Evolutionary conservation across 306 rosid genomes (phyloP).

Genomic region (Comarum palustre): DNA sequence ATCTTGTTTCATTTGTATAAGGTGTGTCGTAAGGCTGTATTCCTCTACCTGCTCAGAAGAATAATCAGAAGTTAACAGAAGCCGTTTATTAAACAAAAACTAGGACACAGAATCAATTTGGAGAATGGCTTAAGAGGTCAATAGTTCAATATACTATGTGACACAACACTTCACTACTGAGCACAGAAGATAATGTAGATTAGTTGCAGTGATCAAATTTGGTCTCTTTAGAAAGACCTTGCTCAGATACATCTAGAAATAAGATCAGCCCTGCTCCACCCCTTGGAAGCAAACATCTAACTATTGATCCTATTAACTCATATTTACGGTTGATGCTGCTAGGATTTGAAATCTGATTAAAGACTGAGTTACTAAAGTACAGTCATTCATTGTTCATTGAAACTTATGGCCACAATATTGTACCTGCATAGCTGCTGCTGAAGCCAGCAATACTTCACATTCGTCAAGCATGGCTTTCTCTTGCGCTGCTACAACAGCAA

Average conservation of each 20-base stretch:
- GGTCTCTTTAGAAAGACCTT: too few relatives aligned
- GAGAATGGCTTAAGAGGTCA: not conserved
- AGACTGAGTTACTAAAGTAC: not conserved
- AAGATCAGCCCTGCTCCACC: too few relatives aligned
- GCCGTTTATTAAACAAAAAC: not conserved
- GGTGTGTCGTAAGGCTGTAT: constrained; percentile 78
- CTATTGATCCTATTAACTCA: too few relatives aligned
- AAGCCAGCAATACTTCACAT: constrained; percentile 69
- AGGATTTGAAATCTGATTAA: too few relatives aligned
- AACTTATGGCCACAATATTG: constrained; percentile 11
- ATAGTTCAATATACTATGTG: not conserved
- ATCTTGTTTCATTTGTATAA: constrained; percentile 64
- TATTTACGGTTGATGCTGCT: too few relatives aligned
- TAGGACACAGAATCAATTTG: not conserved
- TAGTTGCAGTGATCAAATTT: not conserved
- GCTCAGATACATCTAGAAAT: too few relatives aligned
- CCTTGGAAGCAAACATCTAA: too few relatives aligned
- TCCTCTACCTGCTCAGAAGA: constrained; percentile 67
- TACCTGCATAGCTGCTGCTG: constrained; percentile 82
- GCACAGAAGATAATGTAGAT: not conserved
- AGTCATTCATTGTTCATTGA: not conserved
- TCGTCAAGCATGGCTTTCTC: constrained; percentile 87
- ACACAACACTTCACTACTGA: not conserved
- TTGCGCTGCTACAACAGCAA: constrained; percentile 66
- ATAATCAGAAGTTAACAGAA: constrained; percentile 19